Conservation (phyloP, 805 yeast species). For the Peterozyma xylosa region DNA sequence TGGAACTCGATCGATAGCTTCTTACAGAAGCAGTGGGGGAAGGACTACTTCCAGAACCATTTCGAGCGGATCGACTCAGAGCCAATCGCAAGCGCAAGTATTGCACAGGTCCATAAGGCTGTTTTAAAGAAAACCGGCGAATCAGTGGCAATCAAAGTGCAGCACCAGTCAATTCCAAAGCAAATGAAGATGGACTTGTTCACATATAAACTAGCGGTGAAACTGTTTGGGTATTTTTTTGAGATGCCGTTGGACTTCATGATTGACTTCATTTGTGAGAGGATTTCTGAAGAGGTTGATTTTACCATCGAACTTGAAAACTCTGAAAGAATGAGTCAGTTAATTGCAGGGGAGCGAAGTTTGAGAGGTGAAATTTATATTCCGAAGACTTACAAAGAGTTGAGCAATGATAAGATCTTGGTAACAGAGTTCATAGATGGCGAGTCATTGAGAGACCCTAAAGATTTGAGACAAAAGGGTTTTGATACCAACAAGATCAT, state of each 20-base stretch:
- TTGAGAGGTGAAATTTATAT: slow-evolving; percentile 39
- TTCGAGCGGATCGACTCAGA: slow-evolving; percentile 40
- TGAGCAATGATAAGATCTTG: slow-evolving; percentile 43
- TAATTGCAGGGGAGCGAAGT: slow-evolving; percentile 34
- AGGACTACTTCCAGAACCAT: slow-evolving; percentile 25
- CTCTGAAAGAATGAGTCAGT: slow-evolving; percentile 29
- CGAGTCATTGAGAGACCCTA: slow-evolving; percentile 40
- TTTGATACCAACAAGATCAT: slow-evolving; percentile 25
- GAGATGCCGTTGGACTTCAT: slow-evolving; percentile 55
- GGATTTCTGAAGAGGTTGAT: slow-evolving; percentile 53
- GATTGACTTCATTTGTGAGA: slow-evolving; percentile 49
- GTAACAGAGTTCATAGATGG: slow-evolving; percentile 78
- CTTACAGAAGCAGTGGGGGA: slow-evolving; percentile 33
- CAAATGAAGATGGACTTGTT: slow-evolving; percentile 57
- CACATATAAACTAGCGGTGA: slow-evolving; percentile 46
- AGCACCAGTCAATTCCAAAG: slow-evolving; percentile 52
- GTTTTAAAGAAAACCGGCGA: slow-evolving; percentile 33
- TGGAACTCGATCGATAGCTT: slow-evolving; percentile 39
- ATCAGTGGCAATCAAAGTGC: slow-evolving; percentile 59
- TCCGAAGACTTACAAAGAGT: slow-evolving; percentile 42
- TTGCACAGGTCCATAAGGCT: slow-evolving; percentile 65
- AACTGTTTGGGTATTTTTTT: slow-evolving; percentile 48
- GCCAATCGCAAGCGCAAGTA: slow-evolving; percentile 70
- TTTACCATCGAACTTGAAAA: slow-evolving; percentile 52
- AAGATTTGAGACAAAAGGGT: slow-evolving; percentile 29